Percentiles rank a stretch among this genome's conserved stretches.
phyloP scores from a whole-genome alignment of 2,329 filamentous ascomycete species.

The Tolypocladium amazonense region DNA sequence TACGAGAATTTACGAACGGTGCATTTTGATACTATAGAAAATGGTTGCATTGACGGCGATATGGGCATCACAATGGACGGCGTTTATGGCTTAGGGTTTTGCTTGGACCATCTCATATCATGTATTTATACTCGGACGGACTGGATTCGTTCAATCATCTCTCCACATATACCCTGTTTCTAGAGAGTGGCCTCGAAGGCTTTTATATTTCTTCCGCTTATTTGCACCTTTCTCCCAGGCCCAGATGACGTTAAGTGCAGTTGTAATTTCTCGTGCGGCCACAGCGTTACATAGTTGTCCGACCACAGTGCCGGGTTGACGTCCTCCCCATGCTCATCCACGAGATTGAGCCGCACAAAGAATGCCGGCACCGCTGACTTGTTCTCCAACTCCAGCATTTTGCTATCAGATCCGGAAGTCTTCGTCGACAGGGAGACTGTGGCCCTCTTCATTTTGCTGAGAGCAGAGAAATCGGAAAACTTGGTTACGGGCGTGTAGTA shows the following conservation, averaged over 20 bases:
- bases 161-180: neutral
- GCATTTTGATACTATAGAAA: neutral
- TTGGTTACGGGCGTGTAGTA: slow-evolving; percentile 44
- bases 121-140: neutral
- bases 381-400: slow-evolving; percentile 38
- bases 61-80: neutral
- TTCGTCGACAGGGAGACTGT: neutral
- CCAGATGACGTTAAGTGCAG: slow-evolving; percentile 8
- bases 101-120: neutral
- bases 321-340: slow-evolving; percentile 31
- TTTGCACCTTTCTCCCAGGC: slow-evolving; percentile 2
- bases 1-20: neutral
- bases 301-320: slow-evolving; percentile 44
- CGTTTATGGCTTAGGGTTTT: neutral
- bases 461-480: slow-evolving; percentile 36
- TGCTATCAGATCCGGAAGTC: neutral
- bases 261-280: slow-evolving; percentile 39
- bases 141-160: neutral
- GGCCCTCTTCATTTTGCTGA: slow-evolving; percentile 28
- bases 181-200: neutral
- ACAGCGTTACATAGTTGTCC: slow-evolving; percentile 54
- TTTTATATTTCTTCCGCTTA: slow-evolving; percentile 8
- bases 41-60: neutral
- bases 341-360: slow-evolving; percentile 42
- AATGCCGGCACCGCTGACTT: slow-evolving; percentile 41